Evolutionary conservation across 2,329 filamentous ascomycete genomes (phyloP).

Genomic region (Rhynchosporium secalis): DNA sequence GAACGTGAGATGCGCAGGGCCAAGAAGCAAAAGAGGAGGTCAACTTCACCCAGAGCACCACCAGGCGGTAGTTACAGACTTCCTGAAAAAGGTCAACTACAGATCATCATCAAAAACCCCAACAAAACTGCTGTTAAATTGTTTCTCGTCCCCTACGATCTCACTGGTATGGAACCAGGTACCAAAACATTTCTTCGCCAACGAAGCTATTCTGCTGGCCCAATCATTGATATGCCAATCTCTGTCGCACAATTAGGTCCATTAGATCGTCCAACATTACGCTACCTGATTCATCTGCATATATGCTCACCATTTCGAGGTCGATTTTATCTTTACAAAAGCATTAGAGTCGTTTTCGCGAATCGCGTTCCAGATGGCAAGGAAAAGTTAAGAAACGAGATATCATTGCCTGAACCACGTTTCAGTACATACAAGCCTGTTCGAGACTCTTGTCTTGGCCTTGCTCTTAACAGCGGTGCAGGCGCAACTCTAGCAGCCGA

Average conservation of each 20-base stretch:
- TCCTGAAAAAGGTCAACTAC: constrained; percentile 87
- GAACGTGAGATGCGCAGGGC: constrained; percentile 46
- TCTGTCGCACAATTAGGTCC: constrained; percentile 44
- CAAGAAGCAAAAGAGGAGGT: constrained; percentile 61
- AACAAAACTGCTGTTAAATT: constrained; percentile 98
- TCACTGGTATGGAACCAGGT: constrained; percentile 87
- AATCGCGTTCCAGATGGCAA: constrained; percentile 95
- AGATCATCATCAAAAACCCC: constrained; percentile 97
- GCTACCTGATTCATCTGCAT: constrained; percentile 90
- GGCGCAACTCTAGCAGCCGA: constrained; percentile 57
- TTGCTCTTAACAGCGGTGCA: constrained; percentile 41
- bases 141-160: constrained; percentile 89
- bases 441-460: constrained; percentile 33
- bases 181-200: constrained; percentile 97
- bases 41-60: constrained; percentile 63
- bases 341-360: constrained; percentile 90
- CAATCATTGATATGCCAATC: constrained; percentile 64
- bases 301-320: constrained; percentile 85
- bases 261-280: constrained; percentile 68
- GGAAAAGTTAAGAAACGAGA: constrained; percentile 86
- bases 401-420: constrained; percentile 82
- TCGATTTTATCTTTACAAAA: constrained; percentile 87
- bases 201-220: constrained; percentile 85
- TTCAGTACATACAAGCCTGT: constrained; percentile 77
- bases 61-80: constrained; percentile 92